Evolutionary conservation across 2,329 filamentous ascomycete species (phyloP), one percentile per base, ranked within the genome.

Genomic region (Pseudogymnoascus sp.): DNA sequence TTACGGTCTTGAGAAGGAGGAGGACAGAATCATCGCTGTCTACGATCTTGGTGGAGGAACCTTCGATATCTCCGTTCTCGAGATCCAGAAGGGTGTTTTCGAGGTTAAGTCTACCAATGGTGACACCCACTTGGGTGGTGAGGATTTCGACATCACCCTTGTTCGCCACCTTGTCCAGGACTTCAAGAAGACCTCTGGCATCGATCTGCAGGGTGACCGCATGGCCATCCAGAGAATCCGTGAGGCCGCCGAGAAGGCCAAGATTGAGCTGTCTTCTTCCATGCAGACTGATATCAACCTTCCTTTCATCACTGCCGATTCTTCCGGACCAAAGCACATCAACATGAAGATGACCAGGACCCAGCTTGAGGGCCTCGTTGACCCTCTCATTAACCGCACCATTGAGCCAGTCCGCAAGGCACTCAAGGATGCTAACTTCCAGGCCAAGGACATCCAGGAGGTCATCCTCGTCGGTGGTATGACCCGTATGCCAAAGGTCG

Each of bases 171-270:
- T 97, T 65, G 91, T 97, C 69, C 84, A 91, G 77, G 88, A 96
- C 75, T 97, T 97, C 86, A 97, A 97, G 90, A 93, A 91, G 80
- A 91, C 96, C 71, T 91, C 91, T 68, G 88, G 90, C 68, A 89
- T 97, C 69, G 93, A 97, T 76, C 86, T 97, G 70, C 90, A 91
- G 65, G 81, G 80, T 74, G 93, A 97, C 82, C 92, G 93, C 77
- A 97, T 97, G 93, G 93, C 93, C 72, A 96, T 97, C 75, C 93
- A 97, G 86, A 89, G 93, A 86, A 97, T 97, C 77, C 93, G 93
- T 81, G 93, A 97, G 83, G 93, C 93, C 71, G 92, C 93, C 71
- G 93, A 97, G 86, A 97, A 97, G 87, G 93, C 93, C 76, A 97
- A 97, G 91, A 97, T 97, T 74, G 93, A 97, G 82, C 83, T 97